Evolutionary conservation across 1,284 basidiomycete species (phyloP).

Genomic region (Wallemia hederae): DNA sequence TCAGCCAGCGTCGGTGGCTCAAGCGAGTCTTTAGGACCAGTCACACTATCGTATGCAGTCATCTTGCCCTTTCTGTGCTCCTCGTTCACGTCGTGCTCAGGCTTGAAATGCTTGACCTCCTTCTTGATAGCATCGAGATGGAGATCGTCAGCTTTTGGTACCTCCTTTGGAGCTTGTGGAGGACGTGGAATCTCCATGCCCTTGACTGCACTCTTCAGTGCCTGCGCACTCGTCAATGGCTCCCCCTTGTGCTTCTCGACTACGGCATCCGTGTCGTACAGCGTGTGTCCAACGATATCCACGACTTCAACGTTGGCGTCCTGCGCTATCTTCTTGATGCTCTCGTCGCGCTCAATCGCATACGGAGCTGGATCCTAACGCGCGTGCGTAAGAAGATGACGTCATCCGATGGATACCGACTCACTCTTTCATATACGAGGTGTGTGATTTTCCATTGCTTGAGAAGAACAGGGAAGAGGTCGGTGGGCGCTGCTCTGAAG

Average conservation of each 20-base stretch:
- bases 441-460: background rate
- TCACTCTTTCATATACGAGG: background rate
- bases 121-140: conserved; percentile 7
- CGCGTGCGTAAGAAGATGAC: background rate
- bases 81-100: conserved; percentile 13
- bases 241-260: conserved; percentile 14
- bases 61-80: conserved; percentile 11
- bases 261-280: conserved; percentile 16
- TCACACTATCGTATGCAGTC: conserved; percentile 13
- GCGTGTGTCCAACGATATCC: conserved; percentile 16
- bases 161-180: conserved; percentile 9
- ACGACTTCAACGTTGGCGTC: conserved; percentile 15
- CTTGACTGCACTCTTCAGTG: conserved; percentile 13
- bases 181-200: conserved; percentile 10
- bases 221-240: conserved; percentile 14
- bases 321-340: conserved; percentile 12
- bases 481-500: conserved; percentile 6
- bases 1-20: conserved; percentile 21
- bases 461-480: conserved; percentile 67
- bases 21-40: conserved; percentile 13
- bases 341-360: conserved; percentile 7
- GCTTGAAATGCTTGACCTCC: conserved; percentile 5
- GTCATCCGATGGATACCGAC: background rate
- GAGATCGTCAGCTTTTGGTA: conserved; percentile 13
- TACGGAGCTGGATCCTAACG: background rate